Base-by-base conservation (phyloP, 2,329 filamentous ascomycete species). In the Fusarium xylarioides region DNA sequence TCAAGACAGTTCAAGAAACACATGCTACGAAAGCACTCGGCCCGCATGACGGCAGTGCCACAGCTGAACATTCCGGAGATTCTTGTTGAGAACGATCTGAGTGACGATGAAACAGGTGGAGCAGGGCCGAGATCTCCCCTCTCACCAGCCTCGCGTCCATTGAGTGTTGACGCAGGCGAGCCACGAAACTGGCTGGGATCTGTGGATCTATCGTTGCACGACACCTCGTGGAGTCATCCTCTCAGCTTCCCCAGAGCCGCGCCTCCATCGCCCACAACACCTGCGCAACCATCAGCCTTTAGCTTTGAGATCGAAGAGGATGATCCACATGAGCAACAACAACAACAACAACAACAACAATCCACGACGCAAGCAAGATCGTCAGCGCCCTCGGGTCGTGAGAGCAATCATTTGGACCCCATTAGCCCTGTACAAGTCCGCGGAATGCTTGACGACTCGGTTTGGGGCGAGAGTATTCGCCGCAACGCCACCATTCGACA, bases 381-480 rank as follows among this genome's bases (percentile, higher is more conserved):
- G 75, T 85, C 67, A 46, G 71, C 50, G 37, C 68, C 68, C 19
- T 57, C 91, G 47, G 88, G 91, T 30, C 92, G 81, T 86, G 91
- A 95, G 64, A 94, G 90, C 28, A 63, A 63, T 43, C 67, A 73
- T 42, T 35, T 73, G 34, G 71, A 74, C 19, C 47, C 63, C 18
- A 65, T 50, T 37, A 75, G 59, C 49, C 78, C 91, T 92, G 89
- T 91, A 53, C 92, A 95, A 77, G 93, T 97, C 74, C 90, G 95
- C 81, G 91, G 95, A 74, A 93, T 96, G 79, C 87, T 98, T 61
- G 94, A 96, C 78, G 93, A 95, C 78, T 96, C 94, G 23, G 92
- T 93, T 21, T 98, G 95, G 95, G 93, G 95, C 57, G 94, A 97
- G 83, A 97, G 93, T 85, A 95, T 98, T 73, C 88, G 95, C 72